Evolutionary conservation across 1,284 basidiomycete genomes (phyloP).

Genomic region (Caloboletus inedulis): DNA sequence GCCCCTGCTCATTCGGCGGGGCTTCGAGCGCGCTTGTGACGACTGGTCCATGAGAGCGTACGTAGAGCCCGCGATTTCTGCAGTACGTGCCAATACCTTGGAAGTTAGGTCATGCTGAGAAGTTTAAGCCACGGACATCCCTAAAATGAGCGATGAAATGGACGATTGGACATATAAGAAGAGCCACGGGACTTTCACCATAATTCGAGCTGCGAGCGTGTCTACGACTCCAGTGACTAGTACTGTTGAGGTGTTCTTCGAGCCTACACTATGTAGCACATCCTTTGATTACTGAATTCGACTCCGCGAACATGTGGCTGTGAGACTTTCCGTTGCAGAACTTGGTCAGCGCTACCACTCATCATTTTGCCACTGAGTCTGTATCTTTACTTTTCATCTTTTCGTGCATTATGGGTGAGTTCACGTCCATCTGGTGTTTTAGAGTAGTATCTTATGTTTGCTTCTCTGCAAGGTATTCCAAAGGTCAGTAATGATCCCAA

Average conservation of each 20-base stretch:
- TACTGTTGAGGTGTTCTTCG: too few relatives aligned
- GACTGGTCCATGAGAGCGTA: background rate
- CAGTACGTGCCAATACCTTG: background rate
- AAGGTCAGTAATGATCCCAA: constrained; percentile 54
- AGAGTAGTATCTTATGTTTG: background rate
- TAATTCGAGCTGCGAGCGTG: background rate
- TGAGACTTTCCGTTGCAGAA: background rate
- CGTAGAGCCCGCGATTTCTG: background rate
- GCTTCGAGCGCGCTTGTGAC: background rate
- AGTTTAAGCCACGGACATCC: background rate
- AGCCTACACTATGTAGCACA: too few relatives aligned
- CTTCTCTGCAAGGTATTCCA: constrained; percentile 46
- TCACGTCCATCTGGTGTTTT: background rate
- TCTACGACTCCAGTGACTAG: background rate
- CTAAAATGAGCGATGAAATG: background rate
- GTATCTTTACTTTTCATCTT: constrained; percentile 8
- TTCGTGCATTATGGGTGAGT: constrained; percentile 26
- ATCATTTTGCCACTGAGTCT: background rate
- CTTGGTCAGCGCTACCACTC: background rate
- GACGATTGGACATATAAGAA: background rate
- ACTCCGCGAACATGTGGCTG: constrained; percentile 15
- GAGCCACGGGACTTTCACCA: background rate
- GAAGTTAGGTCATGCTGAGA: background rate
- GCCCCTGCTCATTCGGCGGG: background rate
- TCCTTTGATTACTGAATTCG: background rate